phyloP scores from a whole-genome alignment of 1,284 basidiomycete species.

The Cryptococcus amylolentus region DNA sequence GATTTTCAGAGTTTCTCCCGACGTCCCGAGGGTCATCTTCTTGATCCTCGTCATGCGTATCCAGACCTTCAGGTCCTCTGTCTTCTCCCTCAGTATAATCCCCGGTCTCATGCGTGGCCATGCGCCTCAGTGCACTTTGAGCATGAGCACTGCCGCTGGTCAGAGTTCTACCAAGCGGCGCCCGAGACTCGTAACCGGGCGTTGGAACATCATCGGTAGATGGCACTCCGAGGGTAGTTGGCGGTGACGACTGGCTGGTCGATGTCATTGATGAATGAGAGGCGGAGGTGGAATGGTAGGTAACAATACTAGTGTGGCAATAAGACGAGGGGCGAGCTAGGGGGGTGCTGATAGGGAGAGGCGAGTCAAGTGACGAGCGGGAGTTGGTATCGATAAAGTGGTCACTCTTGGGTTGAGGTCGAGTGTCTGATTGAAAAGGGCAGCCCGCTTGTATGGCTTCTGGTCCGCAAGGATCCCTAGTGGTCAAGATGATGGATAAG shows the following conservation, averaged over 20 bases:
- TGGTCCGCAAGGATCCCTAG: too few species aligned
- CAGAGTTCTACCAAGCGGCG: constrained; percentile 5
- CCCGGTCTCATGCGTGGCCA: constrained; percentile 47
- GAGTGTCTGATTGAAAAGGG: too few species aligned
- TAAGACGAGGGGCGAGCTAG: too few species aligned
- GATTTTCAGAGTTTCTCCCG: not conserved
- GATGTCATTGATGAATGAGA: too few species aligned
- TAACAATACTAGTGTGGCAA: too few species aligned
- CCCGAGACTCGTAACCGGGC: not conserved
- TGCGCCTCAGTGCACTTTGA: constrained; percentile 32
- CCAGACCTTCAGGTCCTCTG: constrained; percentile 5
- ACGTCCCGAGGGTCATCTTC: constrained; percentile 6
- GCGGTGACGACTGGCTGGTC: not conserved
- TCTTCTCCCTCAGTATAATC: constrained; percentile 12
- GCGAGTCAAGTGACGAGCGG: too few species aligned
- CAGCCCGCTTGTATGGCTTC: too few species aligned
- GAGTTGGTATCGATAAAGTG: too few species aligned
- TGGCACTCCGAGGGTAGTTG: not conserved
- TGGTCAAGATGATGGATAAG: too few species aligned
- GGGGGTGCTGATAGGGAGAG: too few species aligned
- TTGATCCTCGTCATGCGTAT: constrained; percentile 37
- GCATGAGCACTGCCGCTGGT: constrained; percentile 28
- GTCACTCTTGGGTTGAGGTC: too few species aligned
- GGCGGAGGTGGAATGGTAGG: too few species aligned
- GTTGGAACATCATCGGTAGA: not conserved